Evolutionary conservation across 163 green algal species (phyloP).

Genomic region (Scenedesmus sp.): DNA sequence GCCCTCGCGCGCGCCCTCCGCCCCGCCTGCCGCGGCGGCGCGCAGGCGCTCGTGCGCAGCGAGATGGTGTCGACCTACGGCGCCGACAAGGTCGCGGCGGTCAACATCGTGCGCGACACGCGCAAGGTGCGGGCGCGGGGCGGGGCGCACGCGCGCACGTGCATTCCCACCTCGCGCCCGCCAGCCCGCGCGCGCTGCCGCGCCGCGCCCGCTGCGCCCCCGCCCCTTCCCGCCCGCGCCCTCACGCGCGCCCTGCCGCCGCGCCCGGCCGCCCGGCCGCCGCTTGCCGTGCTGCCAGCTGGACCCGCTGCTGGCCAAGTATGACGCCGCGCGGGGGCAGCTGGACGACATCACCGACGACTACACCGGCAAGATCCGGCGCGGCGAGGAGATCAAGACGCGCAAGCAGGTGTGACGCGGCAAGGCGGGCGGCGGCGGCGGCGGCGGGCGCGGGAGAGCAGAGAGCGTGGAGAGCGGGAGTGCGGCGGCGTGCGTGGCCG

Average conservation of each 20-base stretch:
- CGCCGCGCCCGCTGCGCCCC: too few species aligned
- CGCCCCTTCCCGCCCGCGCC: too few species aligned
- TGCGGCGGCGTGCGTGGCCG: too few species aligned
- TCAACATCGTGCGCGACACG: slow-evolving; percentile 53
- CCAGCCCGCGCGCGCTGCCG: too few species aligned
- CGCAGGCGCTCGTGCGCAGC: slow-evolving; percentile 27
- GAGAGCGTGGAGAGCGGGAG: too few species aligned
- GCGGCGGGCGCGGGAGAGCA: not conserved
- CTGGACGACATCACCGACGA: slow-evolving; percentile 53
- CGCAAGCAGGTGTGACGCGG: slow-evolving; percentile 30
- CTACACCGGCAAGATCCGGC: slow-evolving; percentile 41
- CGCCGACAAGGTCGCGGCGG: not conserved
- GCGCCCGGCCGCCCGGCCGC: too few species aligned
- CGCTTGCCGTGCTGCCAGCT: too few species aligned
- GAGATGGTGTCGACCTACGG: slow-evolving; percentile 39
- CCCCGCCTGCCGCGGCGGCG: not conserved
- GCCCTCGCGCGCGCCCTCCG: too few species aligned
- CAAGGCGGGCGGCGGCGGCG: not conserved
- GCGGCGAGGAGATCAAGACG: slow-evolving; percentile 48
- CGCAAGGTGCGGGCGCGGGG: too few species aligned
- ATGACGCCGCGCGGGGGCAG: slow-evolving; percentile 20
- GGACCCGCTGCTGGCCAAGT: slow-evolving; percentile 25
- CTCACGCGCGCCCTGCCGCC: too few species aligned
- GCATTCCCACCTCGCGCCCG: too few species aligned
- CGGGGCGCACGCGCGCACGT: too few species aligned